Evolutionary conservation across 768 basidiomycete genomes (phyloP).

Genomic region (Ephemerocybe angulata): DNA sequence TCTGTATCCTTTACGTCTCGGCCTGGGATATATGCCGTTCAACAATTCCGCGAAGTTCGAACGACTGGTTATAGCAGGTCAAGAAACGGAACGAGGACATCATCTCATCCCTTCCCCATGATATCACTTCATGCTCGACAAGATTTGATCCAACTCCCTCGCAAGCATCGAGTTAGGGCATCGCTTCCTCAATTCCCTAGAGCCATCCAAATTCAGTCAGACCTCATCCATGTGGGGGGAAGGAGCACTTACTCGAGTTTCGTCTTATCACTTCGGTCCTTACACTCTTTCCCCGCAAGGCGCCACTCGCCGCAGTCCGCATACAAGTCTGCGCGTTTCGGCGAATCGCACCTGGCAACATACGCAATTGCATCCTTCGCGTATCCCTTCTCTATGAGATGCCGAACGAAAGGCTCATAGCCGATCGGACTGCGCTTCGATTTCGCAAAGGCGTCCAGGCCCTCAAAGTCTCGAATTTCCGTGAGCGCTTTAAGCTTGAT

Average conservation of each 20-base stretch:
- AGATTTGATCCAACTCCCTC: conserved; percentile 69
- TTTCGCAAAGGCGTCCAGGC: conserved; percentile 79
- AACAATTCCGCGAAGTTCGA: too few relatives aligned
- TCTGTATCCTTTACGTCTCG: too few relatives aligned
- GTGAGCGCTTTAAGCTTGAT: conserved; percentile 83
- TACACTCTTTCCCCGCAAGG: conserved; percentile 83
- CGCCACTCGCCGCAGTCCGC: conserved; percentile 90
- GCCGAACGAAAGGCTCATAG: conserved; percentile 85
- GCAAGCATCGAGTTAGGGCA: conserved; percentile 80
- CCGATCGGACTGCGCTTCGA: conserved; percentile 92
- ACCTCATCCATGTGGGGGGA: conserved; percentile 4
- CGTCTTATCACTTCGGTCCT: conserved; percentile 80
- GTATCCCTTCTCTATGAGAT: conserved; percentile 72
- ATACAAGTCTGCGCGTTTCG: conserved; percentile 80
- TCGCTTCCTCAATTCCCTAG: conserved; percentile 64
- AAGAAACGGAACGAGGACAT: too few relatives aligned
- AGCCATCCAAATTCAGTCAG: conserved; percentile 4
- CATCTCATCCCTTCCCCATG: too few relatives aligned
- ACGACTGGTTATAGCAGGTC: too few relatives aligned
- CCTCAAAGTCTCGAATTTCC: conserved; percentile 78
- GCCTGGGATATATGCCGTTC: too few relatives aligned
- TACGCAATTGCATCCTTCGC: conserved; percentile 72
- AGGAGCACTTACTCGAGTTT: conserved; percentile 75
- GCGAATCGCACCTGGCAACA: conserved; percentile 81
- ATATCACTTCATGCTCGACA: conserved; percentile 61